Evolutionary conservation across 2,329 filamentous ascomycete genomes (phyloP).

Genomic region (Thielaviopsis musarum): DNA sequence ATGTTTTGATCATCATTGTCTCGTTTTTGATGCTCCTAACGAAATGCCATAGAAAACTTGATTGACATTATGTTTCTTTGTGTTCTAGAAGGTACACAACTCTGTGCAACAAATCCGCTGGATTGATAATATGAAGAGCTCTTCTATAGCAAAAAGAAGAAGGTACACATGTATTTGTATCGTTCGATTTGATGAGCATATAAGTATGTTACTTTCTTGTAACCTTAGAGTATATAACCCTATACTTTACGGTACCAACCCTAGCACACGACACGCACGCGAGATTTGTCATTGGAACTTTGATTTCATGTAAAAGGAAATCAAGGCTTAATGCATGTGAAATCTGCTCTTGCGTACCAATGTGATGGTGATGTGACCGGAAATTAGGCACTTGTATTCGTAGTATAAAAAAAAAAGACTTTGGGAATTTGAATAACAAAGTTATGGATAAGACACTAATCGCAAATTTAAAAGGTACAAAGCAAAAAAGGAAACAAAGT

Average conservation of each 20-base stretch:
- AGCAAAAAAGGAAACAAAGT: neutral
- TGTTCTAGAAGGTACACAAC: neutral
- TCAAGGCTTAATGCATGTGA: neutral
- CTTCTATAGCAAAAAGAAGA: too few species aligned
- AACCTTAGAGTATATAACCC: too few species aligned
- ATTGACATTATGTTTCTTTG: neutral
- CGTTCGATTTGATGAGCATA: too few species aligned
- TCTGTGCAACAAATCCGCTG: too few species aligned
- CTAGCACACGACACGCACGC: too few species aligned
- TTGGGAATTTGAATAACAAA: neutral
- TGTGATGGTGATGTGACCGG: neutral
- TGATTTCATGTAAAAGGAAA: too few species aligned
- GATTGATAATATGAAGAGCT: too few species aligned
- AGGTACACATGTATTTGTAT: too few species aligned
- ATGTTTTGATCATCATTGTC: neutral
- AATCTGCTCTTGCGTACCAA: neutral
- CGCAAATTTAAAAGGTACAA: neutral
- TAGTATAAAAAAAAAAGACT: neutral
- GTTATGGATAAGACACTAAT: neutral
- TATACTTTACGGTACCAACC: too few species aligned
- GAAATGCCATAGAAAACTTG: neutral
- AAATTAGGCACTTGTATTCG: neutral
- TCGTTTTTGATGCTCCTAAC: neutral
- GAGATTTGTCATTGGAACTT: too few species aligned
- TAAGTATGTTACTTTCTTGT: too few species aligned